Evolutionary conservation across 768 basidiomycete species (phyloP).

Genomic region (Cystoderma amianthinum): DNA sequence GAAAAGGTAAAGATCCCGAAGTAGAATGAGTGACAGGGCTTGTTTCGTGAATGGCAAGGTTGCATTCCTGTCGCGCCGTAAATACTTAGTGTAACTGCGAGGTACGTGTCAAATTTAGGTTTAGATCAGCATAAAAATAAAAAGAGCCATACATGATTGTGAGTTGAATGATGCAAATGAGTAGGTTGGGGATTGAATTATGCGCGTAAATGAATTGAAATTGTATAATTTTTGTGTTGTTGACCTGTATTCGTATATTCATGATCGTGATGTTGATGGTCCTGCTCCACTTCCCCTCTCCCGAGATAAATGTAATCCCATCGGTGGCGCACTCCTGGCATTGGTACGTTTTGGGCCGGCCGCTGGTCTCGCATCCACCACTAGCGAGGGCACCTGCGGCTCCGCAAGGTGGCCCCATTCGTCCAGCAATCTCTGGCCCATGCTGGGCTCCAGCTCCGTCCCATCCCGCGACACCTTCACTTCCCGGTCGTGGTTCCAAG

Average conservation of each 20-base stretch:
- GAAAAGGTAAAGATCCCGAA: slow-evolving; percentile 14
- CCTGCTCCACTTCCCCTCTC: slow-evolving; percentile 3
- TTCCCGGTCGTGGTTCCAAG: slow-evolving; percentile 86
- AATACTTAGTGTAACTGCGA: slow-evolving; percentile 8
- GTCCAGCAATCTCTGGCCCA: slow-evolving; percentile 61
- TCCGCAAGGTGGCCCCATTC: slow-evolving; percentile 50
- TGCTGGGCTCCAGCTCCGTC: slow-evolving; percentile 81
- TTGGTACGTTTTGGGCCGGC: background rate
- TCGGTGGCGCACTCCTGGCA: slow-evolving; percentile 2
- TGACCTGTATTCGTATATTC: slow-evolving; percentile 16
- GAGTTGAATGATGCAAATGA: slow-evolving; percentile 9
- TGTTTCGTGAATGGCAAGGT: slow-evolving; percentile 50
- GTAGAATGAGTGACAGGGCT: slow-evolving; percentile 29
- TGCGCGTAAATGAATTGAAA: slow-evolving; percentile 8
- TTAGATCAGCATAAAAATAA: background rate
- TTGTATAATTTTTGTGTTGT: slow-evolving; percentile 8
- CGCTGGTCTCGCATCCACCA: slow-evolving; percentile 4
- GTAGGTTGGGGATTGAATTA: slow-evolving; percentile 15
- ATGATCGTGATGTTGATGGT: slow-evolving; percentile 15
- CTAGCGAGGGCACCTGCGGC: slow-evolving; percentile 5
- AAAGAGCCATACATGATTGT: slow-evolving; percentile 12
- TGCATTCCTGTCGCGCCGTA: slow-evolving; percentile 22
- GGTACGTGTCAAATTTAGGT: slow-evolving; percentile 6
- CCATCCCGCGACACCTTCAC: slow-evolving; percentile 85
- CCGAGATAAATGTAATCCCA: background rate